Base-by-base conservation (phyloP, 2,329 filamentous ascomycete species). In the Botrytis sinoallii region DNA sequence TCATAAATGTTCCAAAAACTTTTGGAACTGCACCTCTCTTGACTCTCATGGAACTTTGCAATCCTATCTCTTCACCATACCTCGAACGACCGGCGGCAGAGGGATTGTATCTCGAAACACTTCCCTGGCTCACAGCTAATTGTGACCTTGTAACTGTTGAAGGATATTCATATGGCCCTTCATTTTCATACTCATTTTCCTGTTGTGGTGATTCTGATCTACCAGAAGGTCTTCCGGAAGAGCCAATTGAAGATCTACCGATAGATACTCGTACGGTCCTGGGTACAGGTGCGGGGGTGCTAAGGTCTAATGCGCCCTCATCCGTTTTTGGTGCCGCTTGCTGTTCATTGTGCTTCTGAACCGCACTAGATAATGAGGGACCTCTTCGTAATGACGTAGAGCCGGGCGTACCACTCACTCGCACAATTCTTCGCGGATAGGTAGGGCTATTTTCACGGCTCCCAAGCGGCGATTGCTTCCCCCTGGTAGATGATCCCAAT, bases 1-100 rank as follows among this genome's bases (percentile, higher is more conserved):
- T 94, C 35, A 96, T 84, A 77, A 95, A 95, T 74, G 89, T 92
- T 1, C 93, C 93, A 3, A 91, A 89, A 12, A 92, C 86, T 82
- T 93, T 93, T 18, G 71, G 71, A 48, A 72, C 64, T 25, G 91
- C 91, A 22, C 93, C 88, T 75, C 93, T 87, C 83, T 95, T 95
- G 74, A 95, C 85, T 8, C 93, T 88, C 86, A 94, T 89, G 0
- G 93, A 94, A 78, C 91, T 91, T 75, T 93, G 92, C 2, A 89
- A 84, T 22, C 88, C 90, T 48, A 84, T 83, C 48, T 92, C 90
- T 38, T 94, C 91, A 4, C 89, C 89, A 68, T 86, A 85, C 52
- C 86, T 85, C 25, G 82, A 85, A 68, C 85, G 84, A 52, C 84
- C 84, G 61, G 85, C 83, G 3, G 87, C 87, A 5, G 88, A 85